A percentile compares a stretch with the other conserved stretches of the same genome.
Evolutionary conservation across 768 basidiomycete genomes (phyloP).

Genomic region (Astraeus odoratus): DNA sequence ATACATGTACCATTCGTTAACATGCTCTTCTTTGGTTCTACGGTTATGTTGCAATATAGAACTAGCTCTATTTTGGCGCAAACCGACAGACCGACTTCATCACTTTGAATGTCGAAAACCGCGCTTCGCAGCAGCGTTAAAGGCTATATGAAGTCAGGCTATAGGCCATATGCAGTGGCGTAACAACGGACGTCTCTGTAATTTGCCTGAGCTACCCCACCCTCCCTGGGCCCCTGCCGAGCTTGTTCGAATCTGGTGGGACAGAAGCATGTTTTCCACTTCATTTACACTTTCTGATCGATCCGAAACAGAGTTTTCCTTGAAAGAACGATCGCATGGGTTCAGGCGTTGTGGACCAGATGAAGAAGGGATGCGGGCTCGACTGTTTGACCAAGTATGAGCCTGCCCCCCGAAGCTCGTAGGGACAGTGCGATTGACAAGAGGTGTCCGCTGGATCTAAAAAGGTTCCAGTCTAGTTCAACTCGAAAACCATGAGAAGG

Average conservation of each 20-base stretch:
- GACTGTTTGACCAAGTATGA: conserved; percentile 26
- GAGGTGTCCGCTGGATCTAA: conserved; percentile 67
- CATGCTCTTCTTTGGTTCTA: conserved; percentile 1
- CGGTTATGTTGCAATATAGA: background rate
- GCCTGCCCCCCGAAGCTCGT: conserved; percentile 26
- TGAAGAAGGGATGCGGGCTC: conserved; percentile 18
- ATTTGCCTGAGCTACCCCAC: conserved; percentile 28
- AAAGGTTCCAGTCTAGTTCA: conserved; percentile 3
- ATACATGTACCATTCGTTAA: conserved; percentile 19
- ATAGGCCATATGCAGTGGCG: background rate
- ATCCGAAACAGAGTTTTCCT: conserved; percentile 43
- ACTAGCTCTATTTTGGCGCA: background rate
- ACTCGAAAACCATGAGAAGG: background rate
- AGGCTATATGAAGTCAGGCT: conserved; percentile 27
- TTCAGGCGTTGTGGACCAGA: conserved; percentile 29
- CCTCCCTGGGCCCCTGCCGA: conserved; percentile 22
- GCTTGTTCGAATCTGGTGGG: conserved; percentile 16
- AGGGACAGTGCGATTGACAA: conserved; percentile 42
- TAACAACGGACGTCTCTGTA: conserved; percentile 22
- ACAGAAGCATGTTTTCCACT: conserved; percentile 58
- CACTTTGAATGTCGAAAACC: conserved; percentile 42
- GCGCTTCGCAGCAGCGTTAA: conserved; percentile 36
- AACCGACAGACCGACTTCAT: background rate
- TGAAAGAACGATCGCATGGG: conserved; percentile 35
- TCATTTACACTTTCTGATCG: conserved; percentile 64